Conservation (phyloP, 2,329 filamentous ascomycete genomes). For the Huntiella decipiens region DNA sequence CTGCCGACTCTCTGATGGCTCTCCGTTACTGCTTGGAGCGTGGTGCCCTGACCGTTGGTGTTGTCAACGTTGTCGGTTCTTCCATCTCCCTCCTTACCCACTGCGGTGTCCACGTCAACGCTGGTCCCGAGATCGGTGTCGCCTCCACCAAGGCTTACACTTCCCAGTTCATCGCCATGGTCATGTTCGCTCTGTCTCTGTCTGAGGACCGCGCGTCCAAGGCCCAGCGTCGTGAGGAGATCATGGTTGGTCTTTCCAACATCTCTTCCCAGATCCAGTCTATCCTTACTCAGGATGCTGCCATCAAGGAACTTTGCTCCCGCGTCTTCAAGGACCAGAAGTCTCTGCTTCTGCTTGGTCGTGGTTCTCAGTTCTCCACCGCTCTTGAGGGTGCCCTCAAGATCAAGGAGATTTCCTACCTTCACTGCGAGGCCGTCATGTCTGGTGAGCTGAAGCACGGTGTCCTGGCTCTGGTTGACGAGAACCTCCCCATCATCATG, state of each 20-base stretch:
- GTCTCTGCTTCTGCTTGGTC: slow-evolving; percentile 77
- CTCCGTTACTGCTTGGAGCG: slow-evolving; percentile 96
- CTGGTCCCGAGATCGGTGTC: slow-evolving; percentile 94
- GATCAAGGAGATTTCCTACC: slow-evolving; percentile 99
- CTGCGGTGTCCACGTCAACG: slow-evolving; percentile 99
- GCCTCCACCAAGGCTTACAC: slow-evolving; percentile 99
- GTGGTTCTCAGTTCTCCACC: slow-evolving; percentile 92
- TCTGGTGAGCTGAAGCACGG: slow-evolving; percentile 98
- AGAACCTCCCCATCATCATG: slow-evolving; percentile 99
- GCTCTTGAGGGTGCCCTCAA: slow-evolving; percentile 94
- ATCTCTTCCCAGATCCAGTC: slow-evolving; percentile 83
- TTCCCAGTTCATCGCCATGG: slow-evolving; percentile 97
- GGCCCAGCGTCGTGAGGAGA: slow-evolving; percentile 76
- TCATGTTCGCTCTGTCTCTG: slow-evolving; percentile 95
- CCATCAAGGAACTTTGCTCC: slow-evolving; percentile 85
- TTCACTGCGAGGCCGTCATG: slow-evolving; percentile 99
- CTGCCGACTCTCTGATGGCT: slow-evolving; percentile 91
- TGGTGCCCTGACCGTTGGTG: slow-evolving; percentile 88
- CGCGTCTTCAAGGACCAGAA: slow-evolving; percentile 95
- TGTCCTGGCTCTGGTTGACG: slow-evolving; percentile 89
- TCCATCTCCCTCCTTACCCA: slow-evolving; percentile 97
- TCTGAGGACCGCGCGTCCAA: slow-evolving; percentile 95
- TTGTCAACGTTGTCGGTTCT: slow-evolving; percentile 96
- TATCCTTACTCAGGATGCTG: slow-evolving; percentile 75
- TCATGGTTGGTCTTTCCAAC: slow-evolving; percentile 79